These are phyloP conservation scores for Ceratocystis colombiana DNA, from an alignment of 2,329 filamentous ascomycete species.

Conservation along the genomic window DNA sequence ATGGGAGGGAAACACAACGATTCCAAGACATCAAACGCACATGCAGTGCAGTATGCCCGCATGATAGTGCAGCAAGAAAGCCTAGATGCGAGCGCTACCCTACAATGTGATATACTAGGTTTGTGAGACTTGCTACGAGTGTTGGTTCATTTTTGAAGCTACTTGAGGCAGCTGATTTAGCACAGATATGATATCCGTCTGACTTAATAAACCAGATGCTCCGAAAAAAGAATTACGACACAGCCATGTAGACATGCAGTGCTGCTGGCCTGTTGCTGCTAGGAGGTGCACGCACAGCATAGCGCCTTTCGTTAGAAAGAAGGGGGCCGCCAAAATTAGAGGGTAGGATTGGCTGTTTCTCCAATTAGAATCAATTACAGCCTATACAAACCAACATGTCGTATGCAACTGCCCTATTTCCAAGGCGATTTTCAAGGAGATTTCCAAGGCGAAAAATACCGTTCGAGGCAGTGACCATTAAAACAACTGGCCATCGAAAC, in stretches of 20 bases:
- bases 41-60: neutral
- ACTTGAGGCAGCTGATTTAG: neutral
- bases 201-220: neutral
- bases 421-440: too few relatives aligned
- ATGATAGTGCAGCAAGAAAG: neutral
- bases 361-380: constrained; percentile 9
- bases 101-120: neutral
- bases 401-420: neutral
- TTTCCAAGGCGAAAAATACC: neutral
- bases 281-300: constrained; percentile 6
- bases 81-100: neutral
- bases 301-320: neutral
- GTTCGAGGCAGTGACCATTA: neutral
- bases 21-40: neutral
- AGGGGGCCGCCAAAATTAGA: constrained; percentile 1
- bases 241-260: neutral
- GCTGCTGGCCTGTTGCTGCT: neutral
- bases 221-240: neutral
- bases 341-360: constrained; percentile 5
- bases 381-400: neutral
- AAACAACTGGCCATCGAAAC: neutral
- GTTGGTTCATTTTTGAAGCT: neutral
- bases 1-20: neutral
- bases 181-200: neutral
- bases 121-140: neutral